These are phyloP conservation scores for Beverwykella pulmonaria DNA, from an alignment of 495 filamentous ascomycete species.

Conservation along the genomic window DNA sequence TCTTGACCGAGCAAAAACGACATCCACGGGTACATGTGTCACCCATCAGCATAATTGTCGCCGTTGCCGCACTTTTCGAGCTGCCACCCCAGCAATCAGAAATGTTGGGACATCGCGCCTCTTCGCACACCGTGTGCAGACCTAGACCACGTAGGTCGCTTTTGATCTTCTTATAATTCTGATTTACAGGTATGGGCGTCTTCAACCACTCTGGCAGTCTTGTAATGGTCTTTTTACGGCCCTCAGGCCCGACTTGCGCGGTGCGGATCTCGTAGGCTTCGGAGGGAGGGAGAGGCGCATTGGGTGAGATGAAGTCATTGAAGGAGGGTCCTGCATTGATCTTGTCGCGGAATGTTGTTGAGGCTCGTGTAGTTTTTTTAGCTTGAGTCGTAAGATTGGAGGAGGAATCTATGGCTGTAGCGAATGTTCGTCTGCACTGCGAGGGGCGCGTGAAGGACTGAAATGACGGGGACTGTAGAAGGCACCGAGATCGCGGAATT, in stretches of 20 bases:
- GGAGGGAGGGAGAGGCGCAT: conserved; percentile 61
- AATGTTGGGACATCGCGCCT: conserved; percentile 96
- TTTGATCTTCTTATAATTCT: conserved; percentile 93
- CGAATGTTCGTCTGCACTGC: conserved; percentile 44
- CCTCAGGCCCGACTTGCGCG: conserved; percentile 79
- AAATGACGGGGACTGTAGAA: conserved; percentile 5
- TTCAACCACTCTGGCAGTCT: conserved; percentile 93
- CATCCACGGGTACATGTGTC: conserved; percentile 97
- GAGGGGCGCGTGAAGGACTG: not conserved
- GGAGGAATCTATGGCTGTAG: conserved; percentile 46
- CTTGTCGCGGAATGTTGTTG: conserved; percentile 49
- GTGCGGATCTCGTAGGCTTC: conserved; percentile 66
- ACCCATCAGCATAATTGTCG: conserved; percentile 99
- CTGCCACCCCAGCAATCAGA: conserved; percentile 95
- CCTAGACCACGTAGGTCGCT: conserved; percentile 85
- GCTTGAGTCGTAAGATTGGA: conserved; percentile 26
- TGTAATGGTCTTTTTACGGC: conserved; percentile 84
- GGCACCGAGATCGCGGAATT: conserved; percentile 21
- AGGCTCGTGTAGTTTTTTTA: conserved; percentile 50
- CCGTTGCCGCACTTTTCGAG: conserved; percentile 86
- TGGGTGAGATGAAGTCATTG: conserved; percentile 68
- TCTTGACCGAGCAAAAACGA: conserved; percentile 97
- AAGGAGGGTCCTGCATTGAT: conserved; percentile 83
- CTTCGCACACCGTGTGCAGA: conserved; percentile 95
- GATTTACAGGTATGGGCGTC: conserved; percentile 82